A percentile compares a stretch with the other conserved stretches of the same genome.
Conservation (phyloP, 257 asterid genomes). For the Nyctanthes arbortristis region DNA sequence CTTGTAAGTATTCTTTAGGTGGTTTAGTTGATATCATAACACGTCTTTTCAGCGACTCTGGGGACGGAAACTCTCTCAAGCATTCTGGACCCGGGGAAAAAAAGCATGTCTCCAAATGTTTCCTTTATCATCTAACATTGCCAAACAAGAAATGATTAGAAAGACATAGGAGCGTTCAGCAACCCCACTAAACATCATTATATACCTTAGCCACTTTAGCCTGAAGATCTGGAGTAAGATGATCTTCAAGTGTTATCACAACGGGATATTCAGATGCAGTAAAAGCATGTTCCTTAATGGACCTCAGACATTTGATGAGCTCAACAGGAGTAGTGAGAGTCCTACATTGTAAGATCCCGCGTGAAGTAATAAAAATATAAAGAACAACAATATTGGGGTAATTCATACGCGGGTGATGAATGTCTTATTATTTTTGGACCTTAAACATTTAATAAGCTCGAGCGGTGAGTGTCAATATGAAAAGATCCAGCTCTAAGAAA, state of each 20-base stretch:
- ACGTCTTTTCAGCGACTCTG: slow-evolving; percentile 53
- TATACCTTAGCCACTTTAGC: slow-evolving; percentile 72
- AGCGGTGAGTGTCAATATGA: too few species aligned
- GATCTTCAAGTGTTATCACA: slow-evolving; percentile 66
- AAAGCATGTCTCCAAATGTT: slow-evolving; percentile 62
- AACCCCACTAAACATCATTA: slow-evolving; percentile 14
- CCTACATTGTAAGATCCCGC: too few species aligned
- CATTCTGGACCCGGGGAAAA: slow-evolving; percentile 48
- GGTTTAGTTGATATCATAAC: slow-evolving; percentile 69
- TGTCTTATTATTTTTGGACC: too few species aligned
- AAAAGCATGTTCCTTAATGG: slow-evolving; percentile 65
- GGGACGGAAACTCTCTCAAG: slow-evolving; percentile 56
- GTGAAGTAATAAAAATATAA: too few species aligned
- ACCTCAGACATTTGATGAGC: slow-evolving; percentile 53
- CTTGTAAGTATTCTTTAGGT: slow-evolving; percentile 62
- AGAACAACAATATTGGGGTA: too few species aligned
- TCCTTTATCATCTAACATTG: slow-evolving; percentile 50
- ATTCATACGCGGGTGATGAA: too few species aligned
- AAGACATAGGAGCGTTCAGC: slow-evolving; percentile 10
- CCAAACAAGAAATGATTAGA: slow-evolving; percentile 20
- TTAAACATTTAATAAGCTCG: too few species aligned
- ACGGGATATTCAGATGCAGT: slow-evolving; percentile 64
- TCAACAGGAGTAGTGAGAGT: slow-evolving; percentile 60
- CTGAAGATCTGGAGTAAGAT: slow-evolving; percentile 60
- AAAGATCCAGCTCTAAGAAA: slow-evolving; percentile 18